A percentile compares a stretch with the other conserved stretches of the same genome.
These are phyloP conservation scores for Leccinum pseudoinsigne DNA, from an alignment of 1,284 basidiomycete genomes.

Conservation along the genomic window DNA sequence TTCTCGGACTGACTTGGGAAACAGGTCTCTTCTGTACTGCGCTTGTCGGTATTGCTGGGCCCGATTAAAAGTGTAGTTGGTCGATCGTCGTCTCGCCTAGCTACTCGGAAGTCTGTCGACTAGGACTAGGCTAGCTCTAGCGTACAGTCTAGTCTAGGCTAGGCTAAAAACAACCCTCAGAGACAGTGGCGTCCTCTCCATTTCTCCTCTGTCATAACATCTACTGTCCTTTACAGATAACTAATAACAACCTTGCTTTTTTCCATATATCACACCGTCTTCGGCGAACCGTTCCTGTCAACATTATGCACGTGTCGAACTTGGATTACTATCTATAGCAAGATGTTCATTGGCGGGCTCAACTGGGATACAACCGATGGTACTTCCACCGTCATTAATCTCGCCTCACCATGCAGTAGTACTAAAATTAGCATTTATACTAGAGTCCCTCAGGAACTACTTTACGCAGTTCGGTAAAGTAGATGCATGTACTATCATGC, in stretches of 20 bases:
- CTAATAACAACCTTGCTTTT: slow-evolving; percentile 66
- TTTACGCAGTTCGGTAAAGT: slow-evolving; percentile 91
- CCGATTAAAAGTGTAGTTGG: slow-evolving; percentile 50
- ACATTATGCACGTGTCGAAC: slow-evolving; percentile 27
- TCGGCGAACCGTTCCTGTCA: slow-evolving; percentile 37
- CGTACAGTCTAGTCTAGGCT: slow-evolving; percentile 66
- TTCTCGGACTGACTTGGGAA: slow-evolving; percentile 11
- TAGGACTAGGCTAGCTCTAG: slow-evolving; percentile 71
- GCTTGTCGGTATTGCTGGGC: slow-evolving; percentile 32
- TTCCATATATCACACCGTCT: slow-evolving; percentile 32
- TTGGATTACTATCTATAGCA: slow-evolving; percentile 57
- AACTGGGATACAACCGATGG: slow-evolving; percentile 99
- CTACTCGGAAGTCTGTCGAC: slow-evolving; percentile 42
- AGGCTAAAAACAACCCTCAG: slow-evolving; percentile 56
- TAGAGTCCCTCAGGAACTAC: slow-evolving; percentile 84
- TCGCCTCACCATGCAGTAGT: slow-evolving; percentile 36
- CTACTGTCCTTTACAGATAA: slow-evolving; percentile 68
- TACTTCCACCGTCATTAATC: slow-evolving; percentile 45
- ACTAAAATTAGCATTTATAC: slow-evolving; percentile 37
- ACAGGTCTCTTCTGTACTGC: slow-evolving; percentile 17
- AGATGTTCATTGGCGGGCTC: slow-evolving; percentile 97
- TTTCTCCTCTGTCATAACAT: slow-evolving; percentile 55
- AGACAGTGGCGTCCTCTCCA: slow-evolving; percentile 73
- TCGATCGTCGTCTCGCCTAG: slow-evolving; percentile 43
- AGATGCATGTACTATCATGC: slow-evolving; percentile 94